Percentiles rank a stretch among this genome's conserved stretches.
phyloP scores from a whole-genome alignment of 2,329 filamentous ascomycete genomes.

The Paecilomyces fulvus region DNA sequence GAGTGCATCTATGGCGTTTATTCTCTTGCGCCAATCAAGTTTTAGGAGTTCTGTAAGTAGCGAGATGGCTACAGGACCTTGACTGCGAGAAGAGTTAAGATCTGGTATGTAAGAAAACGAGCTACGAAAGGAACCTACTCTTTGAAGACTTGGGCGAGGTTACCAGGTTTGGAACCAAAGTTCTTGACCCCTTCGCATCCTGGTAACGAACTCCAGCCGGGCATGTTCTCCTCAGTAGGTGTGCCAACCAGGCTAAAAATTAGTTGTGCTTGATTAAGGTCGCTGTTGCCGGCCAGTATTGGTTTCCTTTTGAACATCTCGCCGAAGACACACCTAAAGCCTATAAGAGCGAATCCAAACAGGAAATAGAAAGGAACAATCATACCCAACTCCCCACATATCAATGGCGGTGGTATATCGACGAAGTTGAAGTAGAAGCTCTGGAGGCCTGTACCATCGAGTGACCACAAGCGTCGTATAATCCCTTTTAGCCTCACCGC shows the following conservation, averaged over 20 bases:
- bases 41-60: slow-evolving; percentile 74
- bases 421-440: slow-evolving; percentile 78
- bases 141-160: slow-evolving; percentile 64
- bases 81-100: slow-evolving; percentile 31
- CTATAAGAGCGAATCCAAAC: slow-evolving; percentile 9
- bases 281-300: slow-evolving; percentile 82
- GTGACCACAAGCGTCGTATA: slow-evolving; percentile 98
- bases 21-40: slow-evolving; percentile 78
- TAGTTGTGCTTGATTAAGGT: slow-evolving; percentile 79
- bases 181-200: slow-evolving; percentile 65
- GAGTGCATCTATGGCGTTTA: slow-evolving; percentile 90
- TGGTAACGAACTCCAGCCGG: slow-evolving; percentile 74
- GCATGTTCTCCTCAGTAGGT: slow-evolving; percentile 86
- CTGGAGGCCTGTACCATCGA: slow-evolving; percentile 91
- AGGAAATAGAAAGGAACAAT: slow-evolving; percentile 6
- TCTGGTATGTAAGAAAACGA: not conserved
- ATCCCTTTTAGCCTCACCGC: slow-evolving; percentile 76
- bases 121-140: slow-evolving; percentile 42
- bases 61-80: slow-evolving; percentile 64
- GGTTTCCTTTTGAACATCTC: slow-evolving; percentile 95
- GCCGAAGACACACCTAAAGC: slow-evolving; percentile 79
- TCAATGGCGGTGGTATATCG: slow-evolving; percentile 97
- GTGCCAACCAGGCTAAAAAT: slow-evolving; percentile 91
- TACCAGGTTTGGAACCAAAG: slow-evolving; percentile 55
- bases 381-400: slow-evolving; percentile 93